Evolutionary conservation across 1,284 basidiomycete genomes (phyloP), one percentile per base, ranked within the genome.

Genomic region (Apiotrichum siamense): DNA sequence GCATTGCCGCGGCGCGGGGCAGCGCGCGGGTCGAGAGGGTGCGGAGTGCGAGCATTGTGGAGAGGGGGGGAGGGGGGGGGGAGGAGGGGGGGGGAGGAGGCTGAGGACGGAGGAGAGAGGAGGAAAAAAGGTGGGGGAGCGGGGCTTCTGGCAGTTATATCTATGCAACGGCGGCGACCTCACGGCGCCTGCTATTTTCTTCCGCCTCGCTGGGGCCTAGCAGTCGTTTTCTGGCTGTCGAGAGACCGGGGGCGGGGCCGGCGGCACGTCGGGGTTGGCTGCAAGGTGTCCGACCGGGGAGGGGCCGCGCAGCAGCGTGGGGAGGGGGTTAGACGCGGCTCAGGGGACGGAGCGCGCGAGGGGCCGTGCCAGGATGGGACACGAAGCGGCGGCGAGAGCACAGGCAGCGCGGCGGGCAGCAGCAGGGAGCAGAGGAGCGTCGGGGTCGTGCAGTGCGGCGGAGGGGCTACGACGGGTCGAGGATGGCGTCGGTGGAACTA

Each of bases 11-110:
- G 13, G 49, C 47, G 45, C 56, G 56, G 46, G 55, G 51, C 31
- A 55, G 52, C 26, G 55, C 55, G 49, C 56, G 56, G 25, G 49
- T 47, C 49, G 56, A 49, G 21, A 49, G 47, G 42, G 45, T 47
- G 31, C 41, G 48, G 44, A 54, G 47, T 47, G 48, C 56, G 43
- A 57, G 36, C 56, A 57, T 57, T 36, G 31, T 45, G 43, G 20
- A 11, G n/a, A 41, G 31, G 44, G 23, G 23, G 39, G 37, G 46
- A 37, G 38, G 20, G 20, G 26, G 25, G 37, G 17, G 23, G 12
- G 21, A 44, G 33, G 24, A 23, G 17, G 27, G 5, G 32, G 11
- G 11, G 11, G 18, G 7, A 13, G 20, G 20, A 25, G n/a, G n/a
- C n/a, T n/a, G n/a, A n/a, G n/a, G n/a, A n/a, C n/a, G n/a, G 43